A percentile compares a stretch with the other conserved stretches of the same genome.
Conservation (phyloP, 768 basidiomycete genomes). For the Dendrothele bispora region DNA sequence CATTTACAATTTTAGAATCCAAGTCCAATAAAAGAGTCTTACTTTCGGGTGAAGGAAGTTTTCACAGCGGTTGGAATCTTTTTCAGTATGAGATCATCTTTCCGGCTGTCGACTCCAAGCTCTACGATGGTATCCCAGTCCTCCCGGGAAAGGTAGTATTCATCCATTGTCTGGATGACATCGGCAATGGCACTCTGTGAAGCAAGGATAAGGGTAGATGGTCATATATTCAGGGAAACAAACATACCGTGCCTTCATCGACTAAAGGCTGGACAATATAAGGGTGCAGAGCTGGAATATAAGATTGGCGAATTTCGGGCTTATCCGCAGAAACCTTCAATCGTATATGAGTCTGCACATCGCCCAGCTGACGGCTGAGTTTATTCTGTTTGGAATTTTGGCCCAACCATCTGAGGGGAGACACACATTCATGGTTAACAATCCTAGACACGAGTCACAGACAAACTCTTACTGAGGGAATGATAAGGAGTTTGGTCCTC, state of each 20-base stretch:
- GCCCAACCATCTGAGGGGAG: constrained; percentile 79
- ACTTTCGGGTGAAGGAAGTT: constrained; percentile 84
- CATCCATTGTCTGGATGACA: constrained; percentile 88
- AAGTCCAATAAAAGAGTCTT: no score
- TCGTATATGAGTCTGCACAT: constrained; percentile 95
- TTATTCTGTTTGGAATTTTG: constrained; percentile 95
- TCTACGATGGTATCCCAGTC: constrained; percentile 98
- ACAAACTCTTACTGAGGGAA: constrained; percentile 86
- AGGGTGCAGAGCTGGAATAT: constrained; percentile 86
- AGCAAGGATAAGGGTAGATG: neutral
- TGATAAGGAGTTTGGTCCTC: constrained; percentile 62
- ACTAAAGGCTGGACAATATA: constrained; percentile 79
- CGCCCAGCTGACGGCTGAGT: constrained; percentile 74
- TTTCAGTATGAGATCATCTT: constrained; percentile 76
- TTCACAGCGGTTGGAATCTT: constrained; percentile 83
- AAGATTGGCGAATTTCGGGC: constrained; percentile 86
- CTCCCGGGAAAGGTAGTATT: constrained; percentile 89
- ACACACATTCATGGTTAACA: neutral
- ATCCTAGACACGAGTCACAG: neutral
- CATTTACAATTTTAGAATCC: no score
- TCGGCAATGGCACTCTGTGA: constrained; percentile 76
- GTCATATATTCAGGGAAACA: constrained; percentile 2
- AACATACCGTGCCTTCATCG: constrained; percentile 70
- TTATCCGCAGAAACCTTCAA: constrained; percentile 90
- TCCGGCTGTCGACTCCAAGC: constrained; percentile 81